phyloP scores from a whole-genome alignment of 176 grass and related monocot species.

The Oryza longistaminata region DNA sequence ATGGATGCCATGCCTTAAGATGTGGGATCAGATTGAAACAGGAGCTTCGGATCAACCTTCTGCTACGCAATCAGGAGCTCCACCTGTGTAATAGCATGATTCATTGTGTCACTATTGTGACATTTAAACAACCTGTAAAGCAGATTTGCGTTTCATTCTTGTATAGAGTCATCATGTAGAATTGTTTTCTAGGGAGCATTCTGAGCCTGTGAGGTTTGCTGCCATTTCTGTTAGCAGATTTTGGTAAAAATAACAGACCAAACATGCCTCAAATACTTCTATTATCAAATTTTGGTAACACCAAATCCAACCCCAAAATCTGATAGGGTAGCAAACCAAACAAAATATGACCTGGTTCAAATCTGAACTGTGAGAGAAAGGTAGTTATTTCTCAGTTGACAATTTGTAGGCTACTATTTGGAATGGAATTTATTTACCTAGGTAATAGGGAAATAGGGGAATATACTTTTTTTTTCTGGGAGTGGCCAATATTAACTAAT shows the following conservation, averaged over 20 bases:
- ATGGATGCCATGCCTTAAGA: constrained; percentile 24
- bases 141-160: background rate
- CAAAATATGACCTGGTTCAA: background rate
- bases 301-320: background rate
- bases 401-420: background rate
- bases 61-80: background rate
- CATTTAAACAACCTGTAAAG: background rate
- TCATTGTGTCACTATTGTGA: background rate
- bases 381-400: background rate
- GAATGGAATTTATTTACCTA: background rate
- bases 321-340: background rate
- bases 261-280: background rate
- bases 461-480: background rate
- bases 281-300: background rate
- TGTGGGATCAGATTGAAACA: background rate
- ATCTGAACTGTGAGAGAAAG: background rate
- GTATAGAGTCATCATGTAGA: background rate
- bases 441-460: background rate
- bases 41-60: constrained; percentile 16
- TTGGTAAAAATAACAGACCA: background rate
- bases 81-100: background rate
- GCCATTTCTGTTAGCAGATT: background rate
- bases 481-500: no score
- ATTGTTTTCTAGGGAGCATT: background rate
- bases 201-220: constrained; percentile 9